Evolutionary conservation across 2,329 filamentous ascomycete species (phyloP), one percentile per base, ranked within the genome.

Genomic region (Monilinia fructicola): DNA sequence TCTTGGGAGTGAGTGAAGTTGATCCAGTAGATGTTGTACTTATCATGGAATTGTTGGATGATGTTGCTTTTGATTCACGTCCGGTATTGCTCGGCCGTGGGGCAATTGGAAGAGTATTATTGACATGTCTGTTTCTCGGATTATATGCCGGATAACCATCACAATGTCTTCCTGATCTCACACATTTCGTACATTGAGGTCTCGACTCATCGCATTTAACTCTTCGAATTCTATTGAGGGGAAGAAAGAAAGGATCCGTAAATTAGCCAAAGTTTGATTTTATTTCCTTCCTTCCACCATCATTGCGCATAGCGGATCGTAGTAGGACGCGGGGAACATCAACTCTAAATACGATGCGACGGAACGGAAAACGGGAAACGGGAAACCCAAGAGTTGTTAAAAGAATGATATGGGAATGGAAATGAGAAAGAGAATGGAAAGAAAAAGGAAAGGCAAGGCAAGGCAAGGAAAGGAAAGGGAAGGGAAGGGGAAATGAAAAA

Each of bases 121-220:
- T 71, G 12, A 40, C 64, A 1, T 68, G 42, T 44, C 50, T 26
- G 26, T 66, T 68, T 31, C 71, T 71, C 56, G 65, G 65, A 63
- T 68, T 74, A 54, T 71, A 70, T n/a, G 72, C 72, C 18, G 74
- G 86, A 71, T 89, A 90, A 69, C 87, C 87, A 40, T 81, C 79
- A 76, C 87, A 90, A 21, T 72, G 72, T 72, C 84, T 86, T 68
- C 83, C 85, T 56, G 85, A 85, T 59, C 82, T 81, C 44, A 84
- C 78, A 72, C 87, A 90, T 74, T 87, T 85, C 18, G 80, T 80
- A 74, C 87, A 89, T 38, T 81, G 78, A 10, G 87, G 87, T 65
- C 87, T 84, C 69, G 77, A 79, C 76, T 90, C 87, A 74, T 89
- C 87, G 75, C 87, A 90, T 76, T 90, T 90, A 69, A 90, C 87